phyloP scores from a whole-genome alignment of 257 asterid genomes.

The Solanum pinnatisectum region DNA sequence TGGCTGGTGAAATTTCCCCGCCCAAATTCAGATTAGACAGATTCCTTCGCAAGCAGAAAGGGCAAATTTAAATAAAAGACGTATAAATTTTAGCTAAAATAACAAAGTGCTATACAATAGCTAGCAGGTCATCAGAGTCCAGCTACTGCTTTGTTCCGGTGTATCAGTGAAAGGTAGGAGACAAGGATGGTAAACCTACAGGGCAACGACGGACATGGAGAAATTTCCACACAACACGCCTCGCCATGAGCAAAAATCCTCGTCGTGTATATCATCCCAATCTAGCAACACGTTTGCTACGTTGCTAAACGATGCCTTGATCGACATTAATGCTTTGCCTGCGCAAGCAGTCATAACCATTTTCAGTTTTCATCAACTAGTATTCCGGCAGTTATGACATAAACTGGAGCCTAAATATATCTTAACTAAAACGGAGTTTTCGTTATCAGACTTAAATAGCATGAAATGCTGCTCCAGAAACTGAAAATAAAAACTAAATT shows the following conservation, averaged over 20 bases:
- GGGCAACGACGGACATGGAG: conserved; percentile 64
- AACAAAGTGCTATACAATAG: not conserved
- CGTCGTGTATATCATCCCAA: conserved; percentile 79
- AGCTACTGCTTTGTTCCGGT: not conserved
- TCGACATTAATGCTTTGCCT: conserved; percentile 79
- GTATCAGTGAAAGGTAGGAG: not conserved
- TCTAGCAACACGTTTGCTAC: conserved; percentile 71
- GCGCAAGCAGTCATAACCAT: not conserved
- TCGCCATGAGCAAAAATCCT: conserved; percentile 86
- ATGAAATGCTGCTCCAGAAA: not conserved
- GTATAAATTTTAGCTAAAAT: not conserved
- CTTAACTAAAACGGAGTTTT: not conserved
- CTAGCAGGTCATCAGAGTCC: not conserved
- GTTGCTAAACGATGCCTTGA: conserved; percentile 80
- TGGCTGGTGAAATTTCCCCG: conserved; percentile 84
- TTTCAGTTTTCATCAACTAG: not conserved
- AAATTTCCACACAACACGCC: conserved; percentile 79
- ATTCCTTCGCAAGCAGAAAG: conserved; percentile 40
- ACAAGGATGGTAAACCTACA: conserved; percentile 35
- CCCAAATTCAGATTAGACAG: conserved; percentile 80
- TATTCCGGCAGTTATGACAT: not conserved
- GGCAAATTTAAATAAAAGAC: not conserved
- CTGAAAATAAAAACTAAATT: not conserved
- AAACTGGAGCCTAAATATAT: too few relatives aligned
- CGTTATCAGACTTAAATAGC: not conserved